Evolutionary conservation across 139 green algal genomes (phyloP), one percentile per base, ranked within the genome.

Genomic region (Auxenochlorella protothecoides): DNA sequence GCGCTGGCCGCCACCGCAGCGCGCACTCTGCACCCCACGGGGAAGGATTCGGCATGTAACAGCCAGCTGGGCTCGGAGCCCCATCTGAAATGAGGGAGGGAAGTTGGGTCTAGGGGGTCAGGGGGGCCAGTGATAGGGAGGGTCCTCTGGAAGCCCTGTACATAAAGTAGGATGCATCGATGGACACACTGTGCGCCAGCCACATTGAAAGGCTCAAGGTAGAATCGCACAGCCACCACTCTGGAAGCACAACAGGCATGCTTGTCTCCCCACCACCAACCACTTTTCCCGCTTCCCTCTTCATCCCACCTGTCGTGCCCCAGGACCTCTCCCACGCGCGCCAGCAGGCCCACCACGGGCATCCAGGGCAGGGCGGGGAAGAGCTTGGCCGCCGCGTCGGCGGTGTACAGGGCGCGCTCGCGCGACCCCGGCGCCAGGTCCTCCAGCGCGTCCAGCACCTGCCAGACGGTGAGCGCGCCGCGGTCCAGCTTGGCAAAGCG

Each of bases 31-130:
- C 91, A 97, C 68, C 91, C 91, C 59, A 96, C 79, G 0, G 91
- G 91, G 76, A 87, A 97, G 57, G 78, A 87, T 81, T 97, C 91
- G 4, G 88, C 88, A 60, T 86, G 91, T 6, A 95, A 83, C 0
- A 89, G 88, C 89, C 89, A 97, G 75, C 93, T 86, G 4, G 91
- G 91, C 81, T 96, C 83, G 2, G 15, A 69, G 52, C 88, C 91
- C 68, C 91, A 91, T 74, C 82, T 90, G 78, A 15, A 66, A 3
- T 3, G 59, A 2, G 27, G 6, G 54, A 44, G 27, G 27, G 27
- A 44, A 44, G 27, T 53, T 52, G 53, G 13, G 6, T 11, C 13
- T 5, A 7, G 13, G 44, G 3, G 65, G 54, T 57, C 5, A 55
- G 54, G 63, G 15, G 63, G 14, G 53, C 4, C 16, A 4, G 56